Conservation (phyloP, 148 eudicot species). For the Silene conica region DNA sequence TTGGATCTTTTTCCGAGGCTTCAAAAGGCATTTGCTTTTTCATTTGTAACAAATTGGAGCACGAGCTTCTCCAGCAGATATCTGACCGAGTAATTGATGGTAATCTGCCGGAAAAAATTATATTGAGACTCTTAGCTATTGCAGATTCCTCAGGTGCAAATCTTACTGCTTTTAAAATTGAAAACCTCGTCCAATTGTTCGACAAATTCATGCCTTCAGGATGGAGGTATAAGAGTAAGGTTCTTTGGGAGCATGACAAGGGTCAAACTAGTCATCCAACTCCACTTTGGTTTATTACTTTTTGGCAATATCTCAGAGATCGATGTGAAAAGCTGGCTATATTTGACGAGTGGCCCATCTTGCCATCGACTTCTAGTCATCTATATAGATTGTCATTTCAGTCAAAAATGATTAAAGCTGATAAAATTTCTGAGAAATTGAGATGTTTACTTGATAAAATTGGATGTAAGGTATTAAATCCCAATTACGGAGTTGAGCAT, state of each 20-base stretch:
- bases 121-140: constrained; percentile 54
- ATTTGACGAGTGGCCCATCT: constrained; percentile 92
- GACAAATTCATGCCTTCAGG: constrained; percentile 67
- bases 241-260: constrained; percentile 54
- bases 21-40: constrained; percentile 56
- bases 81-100: constrained; percentile 64
- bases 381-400: constrained; percentile 61
- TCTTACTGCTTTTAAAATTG: constrained; percentile 49
- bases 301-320: constrained; percentile 74
- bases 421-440: constrained; percentile 58
- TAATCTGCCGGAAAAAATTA: constrained; percentile 47
- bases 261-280: constrained; percentile 53
- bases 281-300: constrained; percentile 64
- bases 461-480: constrained; percentile 76
- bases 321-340: constrained; percentile 54
- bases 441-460: constrained; percentile 59
- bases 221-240: constrained; percentile 71
- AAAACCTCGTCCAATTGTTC: constrained; percentile 56
- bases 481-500: constrained; percentile 62
- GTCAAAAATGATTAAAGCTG: constrained; percentile 62
- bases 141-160: constrained; percentile 77
- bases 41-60: constrained; percentile 75
- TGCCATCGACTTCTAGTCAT: constrained; percentile 80
- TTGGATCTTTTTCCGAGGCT: constrained; percentile 61
- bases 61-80: constrained; percentile 59